Evolutionary conservation across 140 eudicot genomes (phyloP), one percentile per base, ranked within the genome.

Genomic region (Cichorium intybus): DNA sequence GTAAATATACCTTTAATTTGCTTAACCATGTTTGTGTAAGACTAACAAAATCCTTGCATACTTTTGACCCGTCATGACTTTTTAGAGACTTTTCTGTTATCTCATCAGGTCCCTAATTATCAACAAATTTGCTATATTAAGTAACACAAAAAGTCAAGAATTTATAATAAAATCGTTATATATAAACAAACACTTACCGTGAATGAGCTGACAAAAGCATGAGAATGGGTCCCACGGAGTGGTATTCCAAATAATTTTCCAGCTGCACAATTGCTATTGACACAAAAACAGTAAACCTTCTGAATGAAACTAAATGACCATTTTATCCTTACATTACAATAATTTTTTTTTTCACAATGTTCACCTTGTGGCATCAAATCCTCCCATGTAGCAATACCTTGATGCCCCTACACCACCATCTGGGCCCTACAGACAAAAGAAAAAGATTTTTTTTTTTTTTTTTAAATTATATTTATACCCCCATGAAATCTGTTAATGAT

Each of bases 331-430:
- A n/a, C n/a, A n/a, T n/a, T n/a, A n/a, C n/a, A n/a, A n/a, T n/a
- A n/a, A n/a, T n/a, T n/a, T n/a, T n/a, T n/a, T n/a, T n/a, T n/a
- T n/a, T n/a, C n/a, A n/a, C n/a, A n/a, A n/a, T n/a, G n/a, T n/a
- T 71, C 59, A 93, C 99, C 99, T 93, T 60, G 99, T 93, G 18
- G 97, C 99, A 79, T 93, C 99, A 71, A 93, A 93, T 64, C 99
- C 99, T 74, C 99, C 99, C 85, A 93, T 80, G 70, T 88, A 93
- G 86, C 99, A 83, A 77, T 93, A 93, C 74, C 83, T 85, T 27
- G 99, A 93, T 75, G 99, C 99, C 51, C 93, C 79, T 68, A 93
- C 90, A 64, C 97, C 99, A 77, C 99, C 99, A 84, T 87, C 97
- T 54, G 97, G 97, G 55, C 96, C 97, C 96, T 87, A 79, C 11